A percentile compares a stretch with the other conserved stretches of the same genome.
Conservation (phyloP, 352 stramenopile genomes). For the Phytophthora hibernalis region DNA sequence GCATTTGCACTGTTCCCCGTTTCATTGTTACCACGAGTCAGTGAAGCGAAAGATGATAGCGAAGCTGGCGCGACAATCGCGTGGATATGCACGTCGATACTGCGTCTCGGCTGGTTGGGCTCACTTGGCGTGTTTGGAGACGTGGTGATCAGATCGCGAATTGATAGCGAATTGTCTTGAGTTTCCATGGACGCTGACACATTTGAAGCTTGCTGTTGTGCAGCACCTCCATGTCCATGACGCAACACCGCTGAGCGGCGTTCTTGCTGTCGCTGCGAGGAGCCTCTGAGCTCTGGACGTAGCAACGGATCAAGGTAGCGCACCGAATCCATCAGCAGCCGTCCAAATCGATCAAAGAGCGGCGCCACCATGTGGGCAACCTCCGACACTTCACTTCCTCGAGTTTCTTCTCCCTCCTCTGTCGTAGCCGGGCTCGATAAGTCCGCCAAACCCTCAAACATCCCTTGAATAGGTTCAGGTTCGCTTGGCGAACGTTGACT, state of each 20-base stretch:
- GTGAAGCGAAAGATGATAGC: constrained; percentile 64
- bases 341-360: constrained; percentile 84
- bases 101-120: constrained; percentile 49
- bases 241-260: constrained; percentile 25
- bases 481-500: neutral
- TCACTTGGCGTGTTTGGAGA: constrained; percentile 41
- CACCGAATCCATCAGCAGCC: constrained; percentile 75
- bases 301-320: constrained; percentile 67
- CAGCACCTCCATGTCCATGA: constrained; percentile 14
- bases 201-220: constrained; percentile 19
- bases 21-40: constrained; percentile 38
- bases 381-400: constrained; percentile 56
- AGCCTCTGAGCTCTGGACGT: constrained; percentile 51
- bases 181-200: constrained; percentile 38
- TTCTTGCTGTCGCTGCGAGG: constrained; percentile 49
- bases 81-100: constrained; percentile 90
- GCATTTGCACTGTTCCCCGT: constrained; percentile 8
- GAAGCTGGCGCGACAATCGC: constrained; percentile 84
- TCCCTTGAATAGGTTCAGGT: neutral
- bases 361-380: constrained; percentile 74
- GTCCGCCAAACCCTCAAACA: constrained; percentile 5
- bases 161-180: constrained; percentile 54
- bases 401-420: constrained; percentile 3
- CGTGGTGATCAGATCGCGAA: constrained; percentile 72
- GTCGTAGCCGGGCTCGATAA: neutral